Percentiles rank a stretch among this genome's conserved stretches.
phyloP scores from a whole-genome alignment of 441 rosid species.

The Brassica hybrid region DNA sequence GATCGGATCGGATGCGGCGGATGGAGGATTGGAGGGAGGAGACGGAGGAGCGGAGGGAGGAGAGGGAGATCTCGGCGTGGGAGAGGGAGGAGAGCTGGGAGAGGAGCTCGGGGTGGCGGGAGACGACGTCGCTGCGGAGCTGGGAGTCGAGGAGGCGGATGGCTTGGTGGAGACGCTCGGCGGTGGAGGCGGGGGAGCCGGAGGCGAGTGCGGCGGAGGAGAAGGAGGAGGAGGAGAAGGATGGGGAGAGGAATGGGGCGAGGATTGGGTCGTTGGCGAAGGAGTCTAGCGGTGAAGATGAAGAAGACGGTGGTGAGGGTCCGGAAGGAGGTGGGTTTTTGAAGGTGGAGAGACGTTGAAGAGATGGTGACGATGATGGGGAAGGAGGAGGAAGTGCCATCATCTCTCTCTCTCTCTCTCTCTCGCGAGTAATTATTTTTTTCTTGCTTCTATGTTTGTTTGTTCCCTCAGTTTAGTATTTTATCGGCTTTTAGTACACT shows the following conservation, averaged over 20 bases:
- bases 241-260: constrained; percentile 83
- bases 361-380: constrained; percentile 55
- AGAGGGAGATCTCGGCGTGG: no score
- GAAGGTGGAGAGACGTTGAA: constrained; percentile 80
- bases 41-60: constrained; percentile 81
- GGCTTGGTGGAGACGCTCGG: constrained; percentile 91
- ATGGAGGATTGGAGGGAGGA: constrained; percentile 89
- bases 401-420: constrained; percentile 17
- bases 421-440: no score
- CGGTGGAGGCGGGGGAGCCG: constrained; percentile 97
- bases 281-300: constrained; percentile 50
- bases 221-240: constrained; percentile 89
- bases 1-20: constrained; percentile 80
- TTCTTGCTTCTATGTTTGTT: no score
- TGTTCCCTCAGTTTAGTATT: no score
- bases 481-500: no score
- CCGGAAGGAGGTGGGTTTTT: constrained; percentile 53
- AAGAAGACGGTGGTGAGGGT: not conserved
- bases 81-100: no score
- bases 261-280: constrained; percentile 75
- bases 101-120: constrained; percentile 85
- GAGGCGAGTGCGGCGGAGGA: constrained; percentile 95
- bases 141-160: constrained; percentile 91
- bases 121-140: constrained; percentile 85
- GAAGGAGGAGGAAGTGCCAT: constrained; percentile 51